A percentile compares a stretch with the other conserved stretches of the same genome.
phyloP scores from a whole-genome alignment of 352 stramenopile genomes.

The Pelagophyceae sp. region DNA sequence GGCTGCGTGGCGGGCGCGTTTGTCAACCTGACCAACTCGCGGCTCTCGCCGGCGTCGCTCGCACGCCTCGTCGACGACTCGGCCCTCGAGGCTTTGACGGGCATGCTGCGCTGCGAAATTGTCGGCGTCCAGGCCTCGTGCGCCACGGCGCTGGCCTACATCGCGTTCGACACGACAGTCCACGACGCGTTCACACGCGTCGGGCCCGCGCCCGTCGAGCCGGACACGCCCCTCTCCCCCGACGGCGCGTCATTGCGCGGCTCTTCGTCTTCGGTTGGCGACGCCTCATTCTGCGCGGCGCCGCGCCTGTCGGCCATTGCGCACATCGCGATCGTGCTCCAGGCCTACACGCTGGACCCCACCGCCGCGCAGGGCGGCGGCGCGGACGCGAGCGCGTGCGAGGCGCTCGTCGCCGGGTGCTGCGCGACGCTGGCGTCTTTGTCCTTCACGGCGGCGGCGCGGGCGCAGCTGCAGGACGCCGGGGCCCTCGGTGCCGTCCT shows the following conservation, averaged over 20 bases:
- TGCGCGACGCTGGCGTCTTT: slow-evolving; percentile 7
- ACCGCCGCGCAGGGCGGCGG: not conserved
- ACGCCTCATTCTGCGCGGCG: too few relatives aligned
- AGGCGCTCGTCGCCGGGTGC: not conserved
- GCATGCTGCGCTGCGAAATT: not conserved
- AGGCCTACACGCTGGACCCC: not conserved
- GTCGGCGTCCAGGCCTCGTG: not conserved
- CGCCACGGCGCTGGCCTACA: not conserved
- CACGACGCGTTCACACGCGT: not conserved
- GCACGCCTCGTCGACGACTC: not conserved
- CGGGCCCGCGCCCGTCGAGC: not conserved
- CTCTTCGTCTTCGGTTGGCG: too few relatives aligned
- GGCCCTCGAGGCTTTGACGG: not conserved
- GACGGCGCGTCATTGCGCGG: too few relatives aligned
- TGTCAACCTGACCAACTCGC: not conserved
- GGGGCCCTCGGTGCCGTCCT: not conserved
- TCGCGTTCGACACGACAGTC: not conserved
- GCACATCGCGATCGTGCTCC: too few relatives aligned
- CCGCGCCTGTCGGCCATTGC: too few relatives aligned
- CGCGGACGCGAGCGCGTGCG: not conserved
- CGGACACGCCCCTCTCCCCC: not conserved
- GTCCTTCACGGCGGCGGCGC: not conserved
- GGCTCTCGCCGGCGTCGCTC: not conserved
- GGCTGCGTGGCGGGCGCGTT: not conserved
- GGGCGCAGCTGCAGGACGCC: not conserved